phyloP scores from a whole-genome alignment of 495 filamentous ascomycete genomes.

The Xylaria scruposa region DNA sequence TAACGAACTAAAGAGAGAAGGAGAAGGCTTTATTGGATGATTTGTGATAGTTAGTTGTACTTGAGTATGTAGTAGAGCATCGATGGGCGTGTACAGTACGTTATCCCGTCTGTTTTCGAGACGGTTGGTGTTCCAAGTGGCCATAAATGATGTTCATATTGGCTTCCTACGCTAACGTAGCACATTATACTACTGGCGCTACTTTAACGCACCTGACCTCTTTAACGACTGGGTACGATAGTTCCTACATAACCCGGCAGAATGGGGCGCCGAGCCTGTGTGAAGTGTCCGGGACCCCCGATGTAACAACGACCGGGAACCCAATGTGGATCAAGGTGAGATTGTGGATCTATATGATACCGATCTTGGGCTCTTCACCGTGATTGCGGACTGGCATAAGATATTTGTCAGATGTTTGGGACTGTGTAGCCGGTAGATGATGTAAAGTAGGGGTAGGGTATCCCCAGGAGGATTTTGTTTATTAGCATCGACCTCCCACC shows the following conservation, averaged over 20 bases:
- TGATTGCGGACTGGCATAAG: slow-evolving; percentile 19
- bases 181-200: not conserved
- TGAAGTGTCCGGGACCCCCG: slow-evolving; percentile 7
- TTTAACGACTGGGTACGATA: not conserved
- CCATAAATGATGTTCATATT: not conserved
- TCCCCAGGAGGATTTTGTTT: slow-evolving; percentile 2
- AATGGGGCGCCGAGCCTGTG: slow-evolving; percentile 13
- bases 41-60: not conserved
- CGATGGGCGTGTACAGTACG: not conserved
- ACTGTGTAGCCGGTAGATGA: not conserved
- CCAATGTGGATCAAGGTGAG: slow-evolving; percentile 18
- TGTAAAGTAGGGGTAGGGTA: not conserved
- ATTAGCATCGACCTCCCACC: slow-evolving; percentile 20
- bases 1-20: not conserved
- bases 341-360: slow-evolving; percentile 12
- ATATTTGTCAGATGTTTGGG: slow-evolving; percentile 18
- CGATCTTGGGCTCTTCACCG: slow-evolving; percentile 19
- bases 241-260: slow-evolving; percentile 5
- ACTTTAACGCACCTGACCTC: not conserved
- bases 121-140: not conserved
- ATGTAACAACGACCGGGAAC: slow-evolving; percentile 3
- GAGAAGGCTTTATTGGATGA: not conserved
- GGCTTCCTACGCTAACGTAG: not conserved
- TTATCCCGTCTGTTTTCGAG: not conserved
- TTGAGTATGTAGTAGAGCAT: not conserved